Base-by-base conservation (phyloP, 2,329 filamentous ascomycete genomes). In the Periconia sp. region DNA sequence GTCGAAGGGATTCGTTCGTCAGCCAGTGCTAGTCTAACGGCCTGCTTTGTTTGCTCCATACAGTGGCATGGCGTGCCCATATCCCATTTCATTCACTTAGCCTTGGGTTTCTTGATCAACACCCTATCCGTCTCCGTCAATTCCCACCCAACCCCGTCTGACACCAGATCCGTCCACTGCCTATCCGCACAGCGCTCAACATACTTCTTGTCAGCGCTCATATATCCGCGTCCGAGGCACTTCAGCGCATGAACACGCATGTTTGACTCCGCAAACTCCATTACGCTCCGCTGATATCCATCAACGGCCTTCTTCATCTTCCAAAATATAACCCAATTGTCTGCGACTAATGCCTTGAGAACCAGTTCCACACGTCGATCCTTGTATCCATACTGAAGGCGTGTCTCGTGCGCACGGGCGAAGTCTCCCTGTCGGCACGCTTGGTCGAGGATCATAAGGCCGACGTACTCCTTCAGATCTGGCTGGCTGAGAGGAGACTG, bases 141-240 rank as follows among this genome's bases (percentile, higher is more conserved):
- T 61, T 91, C 83, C 94, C 94, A 99, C 0, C 91, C 91, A 1
- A 97, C 87, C 3, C 84, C 84, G 61, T 89, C 84, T 52, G 81
- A 76, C 23, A 81, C 78, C 61, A 97, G 72, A 36, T 83, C 82
- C 9, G 82, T 77, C 91, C 92, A 99, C n/a, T 72, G 75, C 55
- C 81, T 76, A 34, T 83, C 84, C 4, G 87, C 80, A 43, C 82
- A 79, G 62, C 78, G 79, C 71, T 94, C 88, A 36, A 96, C 71
- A 67, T 86, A 89, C 3, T 64, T 65, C 45, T 80, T 69, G 39
- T 90, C 88, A 7, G 90, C 85, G 15, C 74, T 82, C 52, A 96
- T 72, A 68, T 99, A 99, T 4, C 86, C 81, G 61, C 85, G 82
- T 1, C 90, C 91, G 40, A 97, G 81, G 65, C 91, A 94, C 74